Evolutionary conservation across 2,329 filamentous ascomycete species (phyloP), one percentile per base, ranked within the genome.

Genomic region (Penicillium thymicola): DNA sequence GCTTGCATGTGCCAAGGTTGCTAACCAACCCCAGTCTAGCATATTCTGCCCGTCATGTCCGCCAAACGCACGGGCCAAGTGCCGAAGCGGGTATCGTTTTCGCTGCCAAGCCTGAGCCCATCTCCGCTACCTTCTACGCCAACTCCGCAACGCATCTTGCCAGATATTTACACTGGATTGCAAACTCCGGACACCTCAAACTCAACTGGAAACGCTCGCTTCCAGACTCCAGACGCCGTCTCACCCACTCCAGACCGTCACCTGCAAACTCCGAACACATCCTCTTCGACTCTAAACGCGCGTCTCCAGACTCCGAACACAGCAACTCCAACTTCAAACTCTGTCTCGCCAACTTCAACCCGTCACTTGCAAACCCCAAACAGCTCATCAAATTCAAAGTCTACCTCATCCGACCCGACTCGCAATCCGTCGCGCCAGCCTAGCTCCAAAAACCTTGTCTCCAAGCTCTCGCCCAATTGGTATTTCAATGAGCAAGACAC

Each of bases 1-100:
- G 53, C 46, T 57, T 48, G 34, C 36, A 50, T 32, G 40, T 51
- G 54, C 42, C 38, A 48, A 45, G 45, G 36, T 50, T 37, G 30
- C 38, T 42, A 42, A 54, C 27, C 27, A 38, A 46, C 49, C 38
- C 47, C 38, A 27, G 30, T 16, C 37, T n/a, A 49, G 44, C 44
- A 48, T 37, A 59, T 67, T 66, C 63, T 63, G 62, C 64, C 65
- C 41, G 14, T 16, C 46, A 61, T 63, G 65, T 58, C 66, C 61
- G 57, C 56, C 57, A 47, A 58, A 40, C 44, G 58, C 55, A 59
- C 60, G 56, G 60, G 55, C 65, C 68, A 55, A 48, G 48, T 21
- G 32, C 49, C n/a, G 18, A 45, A 47, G 50, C 43, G 51, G 48
- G 48, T 56, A 36, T 40, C 48, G 16, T 52, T 52, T 45, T 37